Evolutionary conservation across 495 filamentous ascomycete genomes (phyloP).

Genomic region (Xylaria nigripes): DNA sequence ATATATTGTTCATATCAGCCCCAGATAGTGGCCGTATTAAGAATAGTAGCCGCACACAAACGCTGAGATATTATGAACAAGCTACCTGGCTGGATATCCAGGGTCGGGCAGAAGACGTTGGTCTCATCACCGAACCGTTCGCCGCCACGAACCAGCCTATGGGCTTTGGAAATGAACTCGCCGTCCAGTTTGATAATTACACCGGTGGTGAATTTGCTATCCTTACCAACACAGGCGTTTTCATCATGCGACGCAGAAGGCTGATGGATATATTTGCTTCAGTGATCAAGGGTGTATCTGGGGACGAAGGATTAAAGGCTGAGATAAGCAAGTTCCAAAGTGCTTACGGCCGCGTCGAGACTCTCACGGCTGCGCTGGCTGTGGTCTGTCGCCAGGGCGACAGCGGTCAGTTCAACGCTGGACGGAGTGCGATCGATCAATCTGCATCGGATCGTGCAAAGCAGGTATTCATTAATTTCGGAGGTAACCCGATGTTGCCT

Average conservation of each 20-base stretch:
- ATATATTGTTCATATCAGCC: constrained; percentile 73
- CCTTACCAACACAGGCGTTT: constrained; percentile 80
- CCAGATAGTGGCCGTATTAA: constrained; percentile 80
- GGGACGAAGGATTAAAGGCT: constrained; percentile 69
- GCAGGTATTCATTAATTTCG: constrained; percentile 80
- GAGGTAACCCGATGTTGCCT: constrained; percentile 69
- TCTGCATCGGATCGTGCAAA: constrained; percentile 74
- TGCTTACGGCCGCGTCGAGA: constrained; percentile 77
- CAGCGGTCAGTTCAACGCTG: constrained; percentile 60
- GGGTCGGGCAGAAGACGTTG: constrained; percentile 65
- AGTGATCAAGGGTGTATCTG: constrained; percentile 59
- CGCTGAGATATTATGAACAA: constrained; percentile 54
- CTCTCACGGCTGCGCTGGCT: constrained; percentile 80
- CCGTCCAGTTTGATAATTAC: constrained; percentile 80
- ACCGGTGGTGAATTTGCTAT: constrained; percentile 75
- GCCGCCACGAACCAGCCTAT: constrained; percentile 57
- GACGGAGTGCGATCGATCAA: constrained; percentile 63
- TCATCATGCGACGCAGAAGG: constrained; percentile 71
- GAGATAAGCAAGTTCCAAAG: constrained; percentile 75
- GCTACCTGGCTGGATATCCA: constrained; percentile 65
- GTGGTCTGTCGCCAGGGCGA: constrained; percentile 92
- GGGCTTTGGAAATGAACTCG: constrained; percentile 91
- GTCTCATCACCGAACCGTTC: constrained; percentile 61
- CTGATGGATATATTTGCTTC: constrained; percentile 90
- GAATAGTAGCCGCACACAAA: constrained; percentile 42